Base-by-base conservation (phyloP, 768 basidiomycete species). In the Russula foetens region DNA sequence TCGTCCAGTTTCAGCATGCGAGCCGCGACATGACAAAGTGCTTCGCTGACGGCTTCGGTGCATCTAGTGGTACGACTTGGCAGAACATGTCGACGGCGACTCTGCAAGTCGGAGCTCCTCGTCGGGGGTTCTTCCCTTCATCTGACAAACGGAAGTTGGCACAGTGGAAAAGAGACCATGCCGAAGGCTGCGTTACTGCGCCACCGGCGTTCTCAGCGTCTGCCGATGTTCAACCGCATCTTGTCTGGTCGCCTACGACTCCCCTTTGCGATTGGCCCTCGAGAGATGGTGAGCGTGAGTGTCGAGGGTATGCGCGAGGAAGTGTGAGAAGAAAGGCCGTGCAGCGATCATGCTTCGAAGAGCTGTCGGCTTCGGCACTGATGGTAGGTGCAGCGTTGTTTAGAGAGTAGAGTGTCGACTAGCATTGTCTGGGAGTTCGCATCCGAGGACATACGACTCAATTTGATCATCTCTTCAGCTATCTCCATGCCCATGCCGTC, bases 1-100 rank as follows among this genome's bases (percentile, higher is more conserved):
- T 58, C 41, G 28, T 57, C 55, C 12, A 58, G 56, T 26, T 62
- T 56, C 1, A 62, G 46, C 60, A 62, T 57, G 7, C 60, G 60
- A 45, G 53, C 50, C 14, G 56, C 60, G 6, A 47, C 52, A 2
- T 46, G 44, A 35, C 33, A 53, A 19, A 62, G 51, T 5, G 60
- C 56, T 8, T 62, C 56, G 2, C n/a, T 51, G n/a, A 62, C 56
- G 28, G 56, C 60, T n/a, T n/a, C 17, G 45, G 55, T 26, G 19
- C 33, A 43, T 62, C 60, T 2, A 43, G 7, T 15, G 60, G 60
- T 14, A 5, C 24, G 3, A 58, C 56, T 4, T 45, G 23, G 4
- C 60, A 56, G 56, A 62, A 62, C 24, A 41, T n/a, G 23, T 23
- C 47, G 19, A 62, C 60, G 2, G 60, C 5, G 29, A 11, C 6